These are phyloP conservation scores for Syzygium grande DNA, from an alignment of 345 rosid species.

Conservation along the genomic window DNA sequence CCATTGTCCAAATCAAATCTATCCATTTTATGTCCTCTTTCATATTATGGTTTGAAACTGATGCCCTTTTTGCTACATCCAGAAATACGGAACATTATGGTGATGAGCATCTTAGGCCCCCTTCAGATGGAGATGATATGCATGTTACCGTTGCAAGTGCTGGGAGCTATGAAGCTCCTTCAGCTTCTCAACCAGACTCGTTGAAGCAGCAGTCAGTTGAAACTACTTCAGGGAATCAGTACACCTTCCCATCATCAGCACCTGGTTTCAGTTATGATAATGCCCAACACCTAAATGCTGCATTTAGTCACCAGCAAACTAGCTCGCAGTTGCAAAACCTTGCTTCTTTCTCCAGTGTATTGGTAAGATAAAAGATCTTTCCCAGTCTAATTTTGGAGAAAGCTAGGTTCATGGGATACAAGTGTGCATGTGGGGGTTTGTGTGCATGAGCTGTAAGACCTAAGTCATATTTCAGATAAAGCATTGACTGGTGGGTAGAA, in stretches of 20 bases:
- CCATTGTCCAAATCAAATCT: background rate
- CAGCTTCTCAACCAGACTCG: conserved; percentile 52
- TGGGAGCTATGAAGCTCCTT: conserved; percentile 48
- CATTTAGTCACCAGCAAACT: conserved; percentile 48
- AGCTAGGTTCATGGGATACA: background rate
- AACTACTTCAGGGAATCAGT: conserved; percentile 55
- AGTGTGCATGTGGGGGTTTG: background rate
- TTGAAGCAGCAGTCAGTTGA: conserved; percentile 62
- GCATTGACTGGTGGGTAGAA: background rate
- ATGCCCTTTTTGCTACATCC: conserved; percentile 2
- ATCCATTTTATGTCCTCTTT: background rate
- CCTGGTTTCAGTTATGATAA: conserved; percentile 61
- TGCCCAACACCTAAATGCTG: conserved; percentile 48
- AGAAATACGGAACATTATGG: conserved; percentile 70
- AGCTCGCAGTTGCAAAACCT: conserved; percentile 66
- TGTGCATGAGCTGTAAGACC: background rate
- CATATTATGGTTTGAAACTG: background rate
- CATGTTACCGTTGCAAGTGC: conserved; percentile 35
- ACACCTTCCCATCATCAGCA: conserved; percentile 57
- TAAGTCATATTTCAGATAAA: background rate
- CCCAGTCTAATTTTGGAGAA: background rate
- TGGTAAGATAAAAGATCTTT: conserved; percentile 35
- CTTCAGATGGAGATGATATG: conserved; percentile 45
- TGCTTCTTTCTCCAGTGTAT: conserved; percentile 55
- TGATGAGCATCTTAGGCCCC: conserved; percentile 59